A percentile compares a stretch with the other conserved stretches of the same genome.
These are phyloP conservation scores for Calocybe cyanea DNA, from an alignment of 768 basidiomycete genomes.

Conservation along the genomic window DNA sequence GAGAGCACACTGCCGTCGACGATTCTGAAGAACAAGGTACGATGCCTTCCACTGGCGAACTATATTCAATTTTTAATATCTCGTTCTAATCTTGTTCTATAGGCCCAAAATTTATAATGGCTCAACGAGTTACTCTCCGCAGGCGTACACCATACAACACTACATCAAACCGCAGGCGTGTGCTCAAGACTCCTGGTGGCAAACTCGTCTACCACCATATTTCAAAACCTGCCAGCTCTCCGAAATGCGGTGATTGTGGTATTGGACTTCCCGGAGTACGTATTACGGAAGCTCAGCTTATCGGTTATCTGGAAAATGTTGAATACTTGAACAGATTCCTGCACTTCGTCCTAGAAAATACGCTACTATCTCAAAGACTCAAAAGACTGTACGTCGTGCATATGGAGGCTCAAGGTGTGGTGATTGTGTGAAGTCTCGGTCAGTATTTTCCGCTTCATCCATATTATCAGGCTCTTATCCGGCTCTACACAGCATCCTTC, in stretches of 20 bases:
- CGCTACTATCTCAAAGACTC: slow-evolving; percentile 92
- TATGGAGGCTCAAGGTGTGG: slow-evolving; percentile 99
- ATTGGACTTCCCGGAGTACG: slow-evolving; percentile 90
- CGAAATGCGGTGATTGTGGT: slow-evolving; percentile 99
- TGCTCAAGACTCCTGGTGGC: slow-evolving; percentile 98
- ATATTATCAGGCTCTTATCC: slow-evolving; percentile 7
- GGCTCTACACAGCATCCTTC: slow-evolving; percentile 67
- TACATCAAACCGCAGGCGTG: slow-evolving; percentile 89
- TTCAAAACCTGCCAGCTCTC: slow-evolving; percentile 87
- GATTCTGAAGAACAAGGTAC: slow-evolving; percentile 47
- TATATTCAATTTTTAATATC: slow-evolving; percentile 2
- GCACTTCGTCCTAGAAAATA: slow-evolving; percentile 96
- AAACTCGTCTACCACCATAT: slow-evolving; percentile 97
- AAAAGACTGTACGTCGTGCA: slow-evolving; percentile 94
- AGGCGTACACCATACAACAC: slow-evolving; percentile 99
- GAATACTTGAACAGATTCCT: slow-evolving; percentile 56
- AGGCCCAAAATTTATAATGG: slow-evolving; percentile 52
- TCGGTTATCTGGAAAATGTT: background rate
- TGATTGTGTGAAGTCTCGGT: slow-evolving; percentile 94
- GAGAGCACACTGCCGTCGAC: slow-evolving; percentile 47
- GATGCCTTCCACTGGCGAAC: slow-evolving; percentile 10
- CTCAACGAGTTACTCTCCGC: slow-evolving; percentile 99
- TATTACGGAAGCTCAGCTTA: slow-evolving; percentile 6
- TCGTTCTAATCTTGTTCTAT: background rate
- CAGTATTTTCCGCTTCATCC: slow-evolving; percentile 21